Base-by-base conservation (phyloP, 2,329 filamentous ascomycete genomes). In the Neofusicoccum sp. region DNA sequence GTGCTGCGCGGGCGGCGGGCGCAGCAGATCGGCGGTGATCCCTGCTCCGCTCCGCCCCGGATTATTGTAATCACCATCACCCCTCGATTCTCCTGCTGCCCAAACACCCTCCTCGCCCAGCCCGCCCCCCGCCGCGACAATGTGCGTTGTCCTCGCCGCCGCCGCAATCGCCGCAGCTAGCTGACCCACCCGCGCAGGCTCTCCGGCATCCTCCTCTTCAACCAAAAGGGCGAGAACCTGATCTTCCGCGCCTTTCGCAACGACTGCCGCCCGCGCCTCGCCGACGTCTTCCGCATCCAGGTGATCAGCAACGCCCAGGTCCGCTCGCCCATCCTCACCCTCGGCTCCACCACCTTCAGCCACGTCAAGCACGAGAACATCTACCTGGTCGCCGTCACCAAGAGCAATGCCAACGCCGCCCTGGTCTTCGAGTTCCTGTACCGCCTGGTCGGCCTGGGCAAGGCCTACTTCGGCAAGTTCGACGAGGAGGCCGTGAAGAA, bases 291-390 rank as follows among this genome's bases (percentile, higher is more conserved):
- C 81, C 93, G 95, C 79, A 99, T 99, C 78, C 95, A 99, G 77
- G 94, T 99, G 81, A 98, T 99, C 77, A 97, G 93, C 71, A 99
- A 99, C 77, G 89, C 95, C 60, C 93, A 97, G 78, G 95, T 99
- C 65, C 92, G 96, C 69, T 98, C 95, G 69, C 95, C 95, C 64
- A 98, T 99, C 79, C 84, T 99, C 71, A 99, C 95, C 4, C 87
- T 99, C 64, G 95, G 96, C 67, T 97, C 92, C 77, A 99, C 95
- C 63, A 99, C 96, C 50, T 99, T 99, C 79, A 97, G 93, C 83
- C 95, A 99, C 88, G 94, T 99, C 80, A 97, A 97, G 78, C 94
- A 97, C 80, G 95, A 99, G 77, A 99, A 99, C 77, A 97, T 99
- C 75, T 99, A 98, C 78, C 80, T 99, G 70, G 94, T 98, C 62